Evolutionary conservation across 2,329 filamentous ascomycete species (phyloP).

Genomic region (Lachnellula hyalina): DNA sequence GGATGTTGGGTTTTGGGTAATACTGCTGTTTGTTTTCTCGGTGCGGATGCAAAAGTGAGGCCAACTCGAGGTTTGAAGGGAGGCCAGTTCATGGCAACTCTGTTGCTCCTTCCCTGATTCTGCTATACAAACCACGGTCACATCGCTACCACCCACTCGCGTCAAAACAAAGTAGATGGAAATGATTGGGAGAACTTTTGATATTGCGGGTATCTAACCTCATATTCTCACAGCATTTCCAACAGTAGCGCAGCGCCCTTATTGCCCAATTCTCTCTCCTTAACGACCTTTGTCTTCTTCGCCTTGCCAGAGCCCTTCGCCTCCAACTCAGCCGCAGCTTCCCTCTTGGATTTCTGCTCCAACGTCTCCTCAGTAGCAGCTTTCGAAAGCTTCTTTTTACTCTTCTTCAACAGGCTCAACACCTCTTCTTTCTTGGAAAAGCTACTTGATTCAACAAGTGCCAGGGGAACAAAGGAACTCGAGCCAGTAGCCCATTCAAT

Average conservation of each 20-base stretch:
- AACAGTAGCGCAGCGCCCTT: constrained; percentile 56
- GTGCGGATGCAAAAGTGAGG: no score
- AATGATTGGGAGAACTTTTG: neutral
- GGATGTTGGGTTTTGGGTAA: no score
- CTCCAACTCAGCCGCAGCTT: constrained; percentile 40
- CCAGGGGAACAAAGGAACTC: constrained; percentile 81
- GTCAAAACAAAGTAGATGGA: no score
- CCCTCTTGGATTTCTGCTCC: constrained; percentile 47
- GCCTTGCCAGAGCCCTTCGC: constrained; percentile 30
- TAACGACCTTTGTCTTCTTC: constrained; percentile 39
- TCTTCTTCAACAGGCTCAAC: constrained; percentile 64
- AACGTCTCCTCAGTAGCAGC: constrained; percentile 56
- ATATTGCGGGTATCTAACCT: neutral
- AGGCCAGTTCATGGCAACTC: no score
- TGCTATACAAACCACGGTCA: no score
- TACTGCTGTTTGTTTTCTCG: no score
- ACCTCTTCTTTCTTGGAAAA: constrained; percentile 65
- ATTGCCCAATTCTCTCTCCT: constrained; percentile 49
- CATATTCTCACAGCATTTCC: constrained; percentile 42
- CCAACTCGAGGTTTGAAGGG: no score
- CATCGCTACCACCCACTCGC: no score
- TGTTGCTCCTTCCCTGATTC: no score
- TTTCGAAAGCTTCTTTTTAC: constrained; percentile 64
- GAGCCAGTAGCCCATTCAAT: constrained; percentile 80
- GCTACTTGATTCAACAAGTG: constrained; percentile 67